Evolutionary conservation across 2,329 filamentous ascomycete species (phyloP).

Genomic region (Penicillium hesseltinei): DNA sequence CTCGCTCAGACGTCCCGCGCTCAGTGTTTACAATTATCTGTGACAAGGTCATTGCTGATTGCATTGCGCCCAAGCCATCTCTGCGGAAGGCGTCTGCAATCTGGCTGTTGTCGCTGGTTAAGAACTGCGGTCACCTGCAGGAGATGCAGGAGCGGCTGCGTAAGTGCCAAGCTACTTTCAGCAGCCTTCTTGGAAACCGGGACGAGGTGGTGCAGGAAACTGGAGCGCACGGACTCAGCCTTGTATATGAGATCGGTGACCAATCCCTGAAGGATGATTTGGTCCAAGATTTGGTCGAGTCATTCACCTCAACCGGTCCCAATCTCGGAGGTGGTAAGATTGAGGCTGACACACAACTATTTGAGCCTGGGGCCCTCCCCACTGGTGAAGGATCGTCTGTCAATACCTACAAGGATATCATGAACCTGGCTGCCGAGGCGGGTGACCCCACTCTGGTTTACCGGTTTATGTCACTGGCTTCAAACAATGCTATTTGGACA

Average conservation of each 20-base stretch:
- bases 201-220: conserved; percentile 97
- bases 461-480: conserved; percentile 95
- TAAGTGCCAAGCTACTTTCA: conserved; percentile 82
- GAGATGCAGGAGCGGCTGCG: conserved; percentile 72
- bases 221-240: conserved; percentile 81
- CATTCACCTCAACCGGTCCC: conserved; percentile 69
- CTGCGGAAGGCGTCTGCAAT: conserved; percentile 90
- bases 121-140: conserved; percentile 78
- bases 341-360: conserved; percentile 85
- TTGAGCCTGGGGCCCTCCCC: conserved; percentile 84
- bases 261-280: conserved; percentile 75
- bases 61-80: conserved; percentile 81
- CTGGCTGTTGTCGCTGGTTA: conserved; percentile 88
- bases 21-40: conserved; percentile 57
- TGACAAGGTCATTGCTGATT: conserved; percentile 72
- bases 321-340: conserved; percentile 73
- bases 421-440: conserved; percentile 91
- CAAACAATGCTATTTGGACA: conserved; percentile 95
- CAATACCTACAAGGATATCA: conserved; percentile 96
- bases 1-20: conserved; percentile 37
- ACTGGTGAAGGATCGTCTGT: conserved; percentile 86
- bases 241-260: conserved; percentile 93
- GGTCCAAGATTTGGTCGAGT: conserved; percentile 81
- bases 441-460: conserved; percentile 96
- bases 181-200: conserved; percentile 78